Evolutionary conservation across 2,329 filamentous ascomycete species (phyloP), one percentile per base, ranked within the genome.

Genomic region (Cadophora luteo-olivacea): DNA sequence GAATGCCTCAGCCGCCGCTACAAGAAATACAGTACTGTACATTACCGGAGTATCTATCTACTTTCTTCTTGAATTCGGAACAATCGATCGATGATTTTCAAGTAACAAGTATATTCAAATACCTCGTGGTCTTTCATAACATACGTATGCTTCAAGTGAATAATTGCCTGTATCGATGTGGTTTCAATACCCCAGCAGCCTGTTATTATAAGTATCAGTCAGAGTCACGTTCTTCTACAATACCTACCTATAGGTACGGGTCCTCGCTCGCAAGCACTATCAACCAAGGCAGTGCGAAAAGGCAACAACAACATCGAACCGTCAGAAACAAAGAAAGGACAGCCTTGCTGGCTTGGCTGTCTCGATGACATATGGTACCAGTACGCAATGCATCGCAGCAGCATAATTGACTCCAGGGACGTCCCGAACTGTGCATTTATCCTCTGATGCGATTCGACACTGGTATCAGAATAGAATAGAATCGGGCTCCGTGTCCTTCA

Each of bases 151-250:
- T 58, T 57, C 55, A 36, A 32, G 33, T 38, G 55, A 58, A 58
- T 38, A 58, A 58, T 38, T 38, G 29, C 29, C 52, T 55, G 52
- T 55, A 32, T 33, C 16, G 16, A 19, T 19, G 14, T 55, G 14
- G 29, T 55, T 55, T 32, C 52, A 55, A 55, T 33, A 55, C 52
- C n/a, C 52, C 52, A 32, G 25, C 52, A 32, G 25, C 14, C 25
- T 55, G 52, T 49, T 41, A 61, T 33, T 9, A 38, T n/a, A 29
- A 24, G 32, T 29, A 33, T 61, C 25, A 3, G 36, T n/a, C 29
- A n/a, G 16, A 41, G 38, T 68, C 63, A 68, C 67, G 66, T 68
- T 68, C 22, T 65, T 51, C 22, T 57, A 29, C 5, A n/a, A n/a
- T n/a, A n/a, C n/a, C n/a, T n/a, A n/a, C n/a, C n/a, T n/a, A n/a